Evolutionary conservation across 1,284 basidiomycete species (phyloP), one percentile per base, ranked within the genome.

Genomic region (Anthracocystis setariae): DNA sequence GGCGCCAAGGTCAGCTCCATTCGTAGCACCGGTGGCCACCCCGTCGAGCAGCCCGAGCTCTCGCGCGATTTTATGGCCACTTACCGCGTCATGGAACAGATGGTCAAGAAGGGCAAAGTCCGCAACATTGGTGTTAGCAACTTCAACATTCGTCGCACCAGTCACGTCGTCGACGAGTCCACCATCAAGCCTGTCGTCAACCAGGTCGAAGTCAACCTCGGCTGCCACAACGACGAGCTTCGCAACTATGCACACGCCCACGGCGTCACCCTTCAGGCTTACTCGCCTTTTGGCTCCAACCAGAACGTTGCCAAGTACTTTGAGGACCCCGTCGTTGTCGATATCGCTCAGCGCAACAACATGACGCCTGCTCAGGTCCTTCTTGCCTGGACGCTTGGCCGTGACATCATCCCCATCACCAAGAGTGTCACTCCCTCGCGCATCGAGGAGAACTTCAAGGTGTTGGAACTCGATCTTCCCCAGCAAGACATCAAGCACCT

Each of bases 151-250:
- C 76, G 78, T 29, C 59, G 76, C 7, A 78, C 58, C 42, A 49
- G 63, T 50, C 62, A 79, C 51, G 46, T 62, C 23, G 53, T 74
- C 32, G 62, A 74, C 24, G 46, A 69, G 24, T 37, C 68, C n/a
- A 39, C 40, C 38, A 56, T 76, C 68, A 73, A 75, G 47, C 78
- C 78, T 24, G 63, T 73, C 45, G 68, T 77, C 58, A 79, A 79
- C 70, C 78, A 79, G 63, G 76, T 79, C 48, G 78, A 79, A 49
- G 76, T 79, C 64, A 78, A 78, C 61, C 66, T 64, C 23, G 74
- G 74, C 35, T 70, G 74, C 89, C 92, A 40, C 92, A 94, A 84
- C 89, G 89, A 3, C 10, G 91, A 92, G 78, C 86, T 94, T 24
- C 86, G 93, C 38, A 84, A 93, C 62, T 85, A 89, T 83, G 90